Evolutionary conservation across 1,139 yeast species (phyloP), one percentile per base, ranked within the genome.

Genomic region (Blastobotrys persicus): DNA sequence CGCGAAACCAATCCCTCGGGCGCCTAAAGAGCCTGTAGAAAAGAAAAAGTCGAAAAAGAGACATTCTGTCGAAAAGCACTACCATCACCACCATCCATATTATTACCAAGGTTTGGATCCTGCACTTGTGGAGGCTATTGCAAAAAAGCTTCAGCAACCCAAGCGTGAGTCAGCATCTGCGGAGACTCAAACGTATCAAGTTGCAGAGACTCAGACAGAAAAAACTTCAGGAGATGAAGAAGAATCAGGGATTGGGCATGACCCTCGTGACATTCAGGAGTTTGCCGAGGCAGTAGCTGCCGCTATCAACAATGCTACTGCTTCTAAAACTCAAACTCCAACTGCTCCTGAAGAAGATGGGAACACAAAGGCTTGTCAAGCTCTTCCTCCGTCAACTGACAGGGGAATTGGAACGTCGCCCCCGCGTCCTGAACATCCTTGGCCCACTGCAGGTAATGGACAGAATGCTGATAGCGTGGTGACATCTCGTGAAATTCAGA

Each of bases 181-280:
- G 19, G 39, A 37, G 23, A 33, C 48, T 34, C 52, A 54, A 40
- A 47, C 44, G 2, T 52, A 47, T 9, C 49, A 48, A 17, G 55
- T 54, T 23, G 53, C 50, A 4, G 52, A 42, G 6, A 54, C 56
- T 13, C 62, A 60, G 43, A 59, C 62, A 9, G 60, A 59, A 3
- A 43, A 13, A 9, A 12, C 19, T 3, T 18, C 41, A 6, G 17
- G 16, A 12, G 41, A 37, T 18, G 41, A 19, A 18, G 41, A 37
- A 7, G 28, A 23, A 9, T 23, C 9, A 6, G 28, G 28, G 28
- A 6, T 23, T 23, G 28, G 28, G 5, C 14, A 37, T 19, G 41
- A 37, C 11, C 12, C 26, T 28, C 41, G 42, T n/a, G 44, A 42
- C 2, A 13, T 42, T 6, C 14, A 32, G 16, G 35, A 19, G n/a